Conservation (phyloP, 257 asterid species). For the Salvia rosmarinus region DNA sequence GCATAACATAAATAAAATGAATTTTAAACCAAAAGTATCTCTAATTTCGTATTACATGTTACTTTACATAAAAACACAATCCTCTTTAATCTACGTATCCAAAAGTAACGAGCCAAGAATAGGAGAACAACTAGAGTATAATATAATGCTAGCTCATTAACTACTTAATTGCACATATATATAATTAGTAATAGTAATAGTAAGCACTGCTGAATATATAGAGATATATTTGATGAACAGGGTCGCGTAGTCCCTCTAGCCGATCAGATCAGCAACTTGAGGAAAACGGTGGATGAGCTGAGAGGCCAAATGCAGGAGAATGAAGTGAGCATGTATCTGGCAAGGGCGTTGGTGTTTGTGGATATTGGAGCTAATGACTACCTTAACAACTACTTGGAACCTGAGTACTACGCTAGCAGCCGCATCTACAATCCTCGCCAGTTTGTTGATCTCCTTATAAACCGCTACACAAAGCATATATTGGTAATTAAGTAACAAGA, state of each 20-base stretch:
- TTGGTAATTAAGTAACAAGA: neutral
- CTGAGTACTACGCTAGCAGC: neutral
- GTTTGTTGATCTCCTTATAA: conserved; percentile 34
- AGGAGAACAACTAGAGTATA: too few species aligned
- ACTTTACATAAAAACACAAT: too few species aligned
- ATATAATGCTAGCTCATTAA: too few species aligned
- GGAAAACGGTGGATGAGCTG: conserved; percentile 23
- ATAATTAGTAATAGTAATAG: too few species aligned
- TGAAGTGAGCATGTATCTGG: conserved; percentile 30
- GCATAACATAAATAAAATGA: too few species aligned
- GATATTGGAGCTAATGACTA: conserved; percentile 31
- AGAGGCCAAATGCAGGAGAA: conserved; percentile 23
- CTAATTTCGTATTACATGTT: too few species aligned
- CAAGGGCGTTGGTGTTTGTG: conserved; percentile 10
- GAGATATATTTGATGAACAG: conserved; percentile 18
- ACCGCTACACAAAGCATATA: conserved; percentile 5
- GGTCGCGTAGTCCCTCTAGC: conserved; percentile 23
- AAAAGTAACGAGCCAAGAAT: too few species aligned
- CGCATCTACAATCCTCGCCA: neutral
- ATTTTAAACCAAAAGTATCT: too few species aligned
- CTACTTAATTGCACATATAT: too few species aligned
- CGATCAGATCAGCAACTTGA: conserved; percentile 32
- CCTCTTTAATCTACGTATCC: too few species aligned
- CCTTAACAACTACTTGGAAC: conserved; percentile 19
- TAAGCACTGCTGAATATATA: too few species aligned